Conservation (phyloP, 2,329 filamentous ascomycete species). For the Fusarium chuoi region DNA sequence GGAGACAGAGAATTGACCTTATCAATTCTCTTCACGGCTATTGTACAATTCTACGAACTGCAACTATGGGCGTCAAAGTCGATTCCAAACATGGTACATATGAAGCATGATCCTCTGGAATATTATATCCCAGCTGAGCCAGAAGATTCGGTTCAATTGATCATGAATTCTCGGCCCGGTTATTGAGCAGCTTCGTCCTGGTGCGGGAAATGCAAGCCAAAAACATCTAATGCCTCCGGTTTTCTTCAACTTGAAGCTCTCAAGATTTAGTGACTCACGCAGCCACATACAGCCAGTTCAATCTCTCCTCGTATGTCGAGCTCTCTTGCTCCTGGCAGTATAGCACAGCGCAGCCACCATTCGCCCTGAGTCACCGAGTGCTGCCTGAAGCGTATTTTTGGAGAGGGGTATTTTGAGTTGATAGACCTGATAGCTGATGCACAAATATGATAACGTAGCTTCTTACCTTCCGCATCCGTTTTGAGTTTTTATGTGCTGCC, state of each 20-base stretch:
- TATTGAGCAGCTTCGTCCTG: not conserved
- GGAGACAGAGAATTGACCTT: not conserved
- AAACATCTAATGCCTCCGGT: not conserved
- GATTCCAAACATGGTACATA: not conserved
- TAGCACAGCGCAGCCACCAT: not conserved
- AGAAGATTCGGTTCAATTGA: not conserved
- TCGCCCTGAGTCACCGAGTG: not conserved
- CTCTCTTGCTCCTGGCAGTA: not conserved
- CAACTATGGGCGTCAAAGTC: not conserved
- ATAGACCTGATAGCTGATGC: not conserved
- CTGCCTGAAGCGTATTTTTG: not conserved
- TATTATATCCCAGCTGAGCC: not conserved
- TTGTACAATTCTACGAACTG: not conserved
- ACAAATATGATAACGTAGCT: not conserved
- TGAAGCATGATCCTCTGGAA: not conserved
- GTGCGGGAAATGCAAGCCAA: not conserved
- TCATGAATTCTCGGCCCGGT: fast-evolving
- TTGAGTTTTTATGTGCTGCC: not conserved
- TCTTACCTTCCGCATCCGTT: not conserved
- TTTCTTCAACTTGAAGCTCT: not conserved
- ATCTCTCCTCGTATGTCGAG: not conserved
- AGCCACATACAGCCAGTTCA: not conserved
- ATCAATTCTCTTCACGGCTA: not conserved
- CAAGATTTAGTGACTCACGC: not conserved
- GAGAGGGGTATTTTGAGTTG: not conserved